Base-by-base conservation (phyloP, 2,329 filamentous ascomycete genomes). In the Tolypocladium capitatum region DNA sequence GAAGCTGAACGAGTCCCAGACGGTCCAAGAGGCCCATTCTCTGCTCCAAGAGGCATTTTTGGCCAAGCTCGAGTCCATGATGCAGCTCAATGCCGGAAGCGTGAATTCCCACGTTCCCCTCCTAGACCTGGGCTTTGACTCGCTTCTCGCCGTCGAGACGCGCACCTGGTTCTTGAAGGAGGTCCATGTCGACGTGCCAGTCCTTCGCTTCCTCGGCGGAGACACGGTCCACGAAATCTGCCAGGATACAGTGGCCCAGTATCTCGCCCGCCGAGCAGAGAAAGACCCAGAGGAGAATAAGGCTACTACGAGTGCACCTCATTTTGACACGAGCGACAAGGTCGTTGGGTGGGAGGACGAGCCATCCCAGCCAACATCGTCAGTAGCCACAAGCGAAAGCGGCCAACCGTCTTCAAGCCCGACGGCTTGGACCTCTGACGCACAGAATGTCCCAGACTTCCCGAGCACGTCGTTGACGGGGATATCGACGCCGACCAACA, bases 101-200 rank as follows among this genome's bases (percentile, higher is more conserved):
- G 35, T 51, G 4, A 47, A 49, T 38, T 16, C 46, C 24, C 18
- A 43, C n/a, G 24, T 43, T 24, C 28, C 38, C 34, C 16, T 46
- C 8, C 10, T 44, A 3, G 57, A 60, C 10, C 48, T 61, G 2
- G 59, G 60, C 6, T 48, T 60, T 21, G 60, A 63, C 42, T 58
- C 57, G 0, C 48, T 64, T 3, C 48, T 60, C 2, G 56, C 60
- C 4, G 56, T 61, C 3, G 58, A 60, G 60, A 66, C 69, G 2
- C 67, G 72, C 1, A 58, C 66, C 2, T 78, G 73, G 73, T 71
- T 75, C 49, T 35, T 67, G n/a, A 71, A 71, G 46, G 60, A 68
- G 34, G 42, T 74, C 0, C 50, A 67, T 0, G 56, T 68, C 0
- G 67, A 75, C 42, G 62, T 76, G 1, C 68, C 71, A 0, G 65